Conservation (phyloP, 345 rosid species). For the Anastatica hierochuntica region DNA sequence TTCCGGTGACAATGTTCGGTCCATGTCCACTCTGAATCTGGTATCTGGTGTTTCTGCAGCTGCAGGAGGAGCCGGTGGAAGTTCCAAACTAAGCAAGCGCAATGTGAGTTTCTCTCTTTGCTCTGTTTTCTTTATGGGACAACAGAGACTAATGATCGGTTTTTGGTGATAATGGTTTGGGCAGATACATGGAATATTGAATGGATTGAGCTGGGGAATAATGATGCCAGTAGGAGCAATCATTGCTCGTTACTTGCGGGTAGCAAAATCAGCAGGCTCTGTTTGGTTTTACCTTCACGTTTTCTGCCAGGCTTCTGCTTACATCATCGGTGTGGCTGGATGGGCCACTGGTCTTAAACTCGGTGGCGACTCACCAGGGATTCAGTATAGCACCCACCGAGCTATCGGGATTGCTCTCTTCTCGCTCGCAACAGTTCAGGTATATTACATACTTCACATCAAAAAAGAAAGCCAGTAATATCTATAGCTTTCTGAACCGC, state of each 20-base stretch:
- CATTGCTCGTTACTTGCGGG: slow-evolving; percentile 73
- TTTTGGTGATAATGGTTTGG: slow-evolving; percentile 2
- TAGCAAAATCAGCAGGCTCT: slow-evolving; percentile 61
- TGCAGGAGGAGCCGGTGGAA: slow-evolving; percentile 27
- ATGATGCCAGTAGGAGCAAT: slow-evolving; percentile 72
- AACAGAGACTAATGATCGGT: slow-evolving; percentile 10
- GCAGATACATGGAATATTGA: slow-evolving; percentile 82
- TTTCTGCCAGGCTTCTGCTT: slow-evolving; percentile 62
- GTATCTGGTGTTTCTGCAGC: slow-evolving; percentile 44
- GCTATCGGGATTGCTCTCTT: slow-evolving; percentile 66
- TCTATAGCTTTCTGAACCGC: background rate
- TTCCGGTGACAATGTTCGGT: slow-evolving; percentile 46
- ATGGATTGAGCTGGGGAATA: slow-evolving; percentile 78
- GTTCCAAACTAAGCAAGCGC: slow-evolving; percentile 36
- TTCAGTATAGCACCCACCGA: slow-evolving; percentile 45
- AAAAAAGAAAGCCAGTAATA: background rate
- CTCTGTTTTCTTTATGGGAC: slow-evolving; percentile 29
- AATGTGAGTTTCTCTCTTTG: slow-evolving; percentile 41
- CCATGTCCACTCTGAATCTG: slow-evolving; percentile 53
- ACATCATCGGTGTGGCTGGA: slow-evolving; percentile 68
- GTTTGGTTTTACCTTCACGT: slow-evolving; percentile 91
- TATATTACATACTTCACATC: slow-evolving; percentile 15
- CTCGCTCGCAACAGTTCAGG: slow-evolving; percentile 83
- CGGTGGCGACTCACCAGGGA: slow-evolving; percentile 61
- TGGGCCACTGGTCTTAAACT: slow-evolving; percentile 90